A percentile compares a stretch with the other conserved stretches of the same genome.
Conservation (phyloP, 805 yeast genomes). For the Candida patagonica region DNA sequence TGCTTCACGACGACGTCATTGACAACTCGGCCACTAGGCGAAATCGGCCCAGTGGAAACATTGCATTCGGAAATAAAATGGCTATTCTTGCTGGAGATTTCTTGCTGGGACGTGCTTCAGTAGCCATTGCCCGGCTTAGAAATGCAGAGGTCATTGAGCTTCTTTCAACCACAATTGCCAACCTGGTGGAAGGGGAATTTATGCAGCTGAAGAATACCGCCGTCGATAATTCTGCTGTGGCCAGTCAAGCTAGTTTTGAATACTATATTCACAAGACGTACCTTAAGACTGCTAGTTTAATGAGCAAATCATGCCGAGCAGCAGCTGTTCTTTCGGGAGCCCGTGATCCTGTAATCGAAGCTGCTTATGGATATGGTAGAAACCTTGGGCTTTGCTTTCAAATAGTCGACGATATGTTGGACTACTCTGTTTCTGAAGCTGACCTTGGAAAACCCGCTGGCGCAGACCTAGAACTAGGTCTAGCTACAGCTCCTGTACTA, state of each 20-base stretch:
- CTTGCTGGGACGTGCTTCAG: constrained; percentile 90
- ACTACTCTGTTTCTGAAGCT: constrained; percentile 79
- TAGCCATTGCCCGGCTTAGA: constrained; percentile 82
- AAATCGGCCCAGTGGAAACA: constrained; percentile 84
- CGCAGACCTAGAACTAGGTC: constrained; percentile 86
- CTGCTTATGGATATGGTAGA: constrained; percentile 84
- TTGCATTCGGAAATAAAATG: constrained; percentile 94
- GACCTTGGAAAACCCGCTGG: constrained; percentile 92
- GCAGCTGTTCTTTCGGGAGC: constrained; percentile 91
- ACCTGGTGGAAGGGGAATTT: constrained; percentile 95
- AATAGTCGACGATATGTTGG: constrained; percentile 91
- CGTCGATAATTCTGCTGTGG: constrained; percentile 40
- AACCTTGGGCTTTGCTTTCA: constrained; percentile 94
- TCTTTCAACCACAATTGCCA: constrained; percentile 92
- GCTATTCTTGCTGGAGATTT: constrained; percentile 97
- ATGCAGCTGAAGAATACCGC: constrained; percentile 97
- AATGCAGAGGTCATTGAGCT: constrained; percentile 97
- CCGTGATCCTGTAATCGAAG: constrained; percentile 61
- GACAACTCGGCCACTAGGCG: constrained; percentile 80
- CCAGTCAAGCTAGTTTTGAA: constrained; percentile 65
- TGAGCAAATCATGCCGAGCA: constrained; percentile 88
- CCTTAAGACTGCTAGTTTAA: constrained; percentile 85
- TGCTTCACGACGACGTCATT: constrained; percentile 94
- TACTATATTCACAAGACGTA: constrained; percentile 93
- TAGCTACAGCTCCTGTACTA: constrained; percentile 94